These are phyloP conservation scores for Trypanosoma lewisi DNA, from an alignment of 208 protist genomes.

Conservation along the genomic window DNA sequence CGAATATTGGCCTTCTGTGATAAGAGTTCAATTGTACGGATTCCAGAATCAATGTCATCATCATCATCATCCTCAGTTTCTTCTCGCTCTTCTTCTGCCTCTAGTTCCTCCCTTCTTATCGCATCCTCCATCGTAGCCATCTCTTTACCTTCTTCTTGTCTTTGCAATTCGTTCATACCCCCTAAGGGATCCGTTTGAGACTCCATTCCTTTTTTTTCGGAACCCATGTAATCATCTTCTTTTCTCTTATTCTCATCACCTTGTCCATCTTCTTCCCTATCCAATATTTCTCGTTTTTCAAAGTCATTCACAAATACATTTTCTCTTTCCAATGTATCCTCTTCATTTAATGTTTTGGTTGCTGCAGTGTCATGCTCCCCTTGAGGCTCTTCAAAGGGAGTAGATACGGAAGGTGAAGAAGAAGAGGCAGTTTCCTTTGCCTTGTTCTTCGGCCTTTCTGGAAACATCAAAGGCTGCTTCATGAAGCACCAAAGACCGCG, in stretches of 20 bases:
- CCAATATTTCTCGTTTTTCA: no score
- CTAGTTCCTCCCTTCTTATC: not conserved
- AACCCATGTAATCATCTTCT: not conserved
- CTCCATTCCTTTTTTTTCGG: not conserved
- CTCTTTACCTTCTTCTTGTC: not conserved
- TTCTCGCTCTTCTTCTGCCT: not conserved
- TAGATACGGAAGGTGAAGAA: not conserved
- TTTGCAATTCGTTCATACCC: not conserved
- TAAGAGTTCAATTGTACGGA: slow-evolving; percentile 4
- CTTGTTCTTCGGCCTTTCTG: not conserved
- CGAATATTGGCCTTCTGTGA: slow-evolving; percentile 12
- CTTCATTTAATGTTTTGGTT: no score
- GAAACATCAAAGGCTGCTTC: slow-evolving; percentile 17
- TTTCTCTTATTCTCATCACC: not conserved
- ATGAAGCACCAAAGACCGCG: slow-evolving; percentile 63
- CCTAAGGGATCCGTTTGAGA: not conserved
- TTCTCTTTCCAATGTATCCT: not conserved
- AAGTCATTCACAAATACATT: not conserved
- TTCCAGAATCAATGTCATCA: not conserved
- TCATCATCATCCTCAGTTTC: not conserved
- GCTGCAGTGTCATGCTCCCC: not conserved
- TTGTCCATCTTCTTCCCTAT: not conserved
- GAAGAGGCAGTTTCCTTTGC: not conserved
- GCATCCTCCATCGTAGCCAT: not conserved
- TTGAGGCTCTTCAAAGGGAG: not conserved